Base-by-base conservation (phyloP, 2,329 filamentous ascomycete genomes). In the Fusarium fujikuroi region DNA sequence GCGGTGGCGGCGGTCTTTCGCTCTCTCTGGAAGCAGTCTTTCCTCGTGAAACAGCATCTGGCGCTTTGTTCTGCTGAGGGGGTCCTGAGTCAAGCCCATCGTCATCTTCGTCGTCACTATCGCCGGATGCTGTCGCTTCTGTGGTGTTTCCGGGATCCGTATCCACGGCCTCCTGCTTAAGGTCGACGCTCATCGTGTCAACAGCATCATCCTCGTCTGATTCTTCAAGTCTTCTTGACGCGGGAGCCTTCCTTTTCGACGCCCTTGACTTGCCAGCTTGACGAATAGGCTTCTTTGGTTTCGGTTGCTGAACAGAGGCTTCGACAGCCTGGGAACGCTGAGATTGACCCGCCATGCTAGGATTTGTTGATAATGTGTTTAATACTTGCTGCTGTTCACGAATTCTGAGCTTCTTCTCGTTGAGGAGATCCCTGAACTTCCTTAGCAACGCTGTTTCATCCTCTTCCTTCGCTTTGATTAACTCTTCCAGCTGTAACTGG, bases 371-470 rank as follows among this genome's bases (percentile, higher is more conserved):
- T 7, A 84, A 85, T 5, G 83, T 74, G 7, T 83, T 80, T 30
- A 94, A 81, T 25, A 92, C 81, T 43, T 88, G 87, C 76, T 92
- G 90, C 81, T 94, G 92, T 75, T 94, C 89, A 47, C 93, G 84
- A 56, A 95, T 95, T 81, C 93, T 95, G 59, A 91, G 84, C 81
- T 95, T 95, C 84, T 95, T 95, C 79, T 92, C 89, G 75, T 95
- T 95, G 3, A 95, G 83, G 5, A 95, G 84, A 62, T 89, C 85
- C 61, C 89, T 87, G 75, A 94, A 94, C 79, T 93, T 94, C 68
- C 89, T 87, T 3, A 95, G 81, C 63, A 95, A 82, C 23, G 87
- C 86, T 2, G 86, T 86, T 80, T 95, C 92, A 70, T 93, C 88
- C 23, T 89, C 87, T 52, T 88, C 85, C 79, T 95, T 95, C 19